Evolutionary conservation across 805 yeast genomes (phyloP).

Genomic region (Metschnikowia borealis): DNA sequence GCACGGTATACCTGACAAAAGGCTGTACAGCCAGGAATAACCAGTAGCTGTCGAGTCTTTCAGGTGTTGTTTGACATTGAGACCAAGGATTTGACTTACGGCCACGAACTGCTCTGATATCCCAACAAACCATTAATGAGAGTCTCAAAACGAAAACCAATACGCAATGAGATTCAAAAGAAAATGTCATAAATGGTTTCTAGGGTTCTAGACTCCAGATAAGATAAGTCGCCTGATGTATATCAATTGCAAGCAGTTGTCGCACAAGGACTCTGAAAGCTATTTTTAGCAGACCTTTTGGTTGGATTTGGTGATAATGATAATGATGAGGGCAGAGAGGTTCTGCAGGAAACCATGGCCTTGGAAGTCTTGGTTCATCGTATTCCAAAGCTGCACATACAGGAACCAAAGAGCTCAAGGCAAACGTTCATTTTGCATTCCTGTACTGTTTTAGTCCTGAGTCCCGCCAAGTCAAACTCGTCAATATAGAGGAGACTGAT

Average conservation of each 20-base stretch:
- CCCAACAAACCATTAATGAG: no score
- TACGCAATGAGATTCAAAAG: no score
- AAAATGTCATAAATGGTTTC: no score
- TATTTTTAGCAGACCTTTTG: conserved; percentile 72
- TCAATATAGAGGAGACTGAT: conserved; percentile 63
- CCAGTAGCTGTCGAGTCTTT: no score
- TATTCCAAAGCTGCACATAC: conserved; percentile 71
- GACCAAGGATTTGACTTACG: no score
- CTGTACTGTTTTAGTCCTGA: conserved; percentile 80
- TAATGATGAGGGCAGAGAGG: conserved; percentile 16
- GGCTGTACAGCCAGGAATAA: no score
- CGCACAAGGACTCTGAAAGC: conserved; percentile 82
- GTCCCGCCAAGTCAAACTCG: conserved; percentile 63
- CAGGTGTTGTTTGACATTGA: no score
- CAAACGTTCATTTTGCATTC: conserved; percentile 87
- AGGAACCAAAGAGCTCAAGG: conserved; percentile 56
- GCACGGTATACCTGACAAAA: no score
- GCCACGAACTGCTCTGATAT: no score
- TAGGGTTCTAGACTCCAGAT: no score
- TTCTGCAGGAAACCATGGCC: conserved; percentile 36
- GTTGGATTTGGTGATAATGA: conserved; percentile 38
- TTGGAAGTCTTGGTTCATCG: conserved; percentile 63
- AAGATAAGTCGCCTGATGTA: conserved; percentile 42
- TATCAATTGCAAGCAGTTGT: conserved; percentile 73
- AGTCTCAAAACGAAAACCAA: no score